Evolutionary conservation across 805 yeast genomes (phyloP), one percentile per base, ranked within the genome.

Genomic region (Clavispora vitiphila): DNA sequence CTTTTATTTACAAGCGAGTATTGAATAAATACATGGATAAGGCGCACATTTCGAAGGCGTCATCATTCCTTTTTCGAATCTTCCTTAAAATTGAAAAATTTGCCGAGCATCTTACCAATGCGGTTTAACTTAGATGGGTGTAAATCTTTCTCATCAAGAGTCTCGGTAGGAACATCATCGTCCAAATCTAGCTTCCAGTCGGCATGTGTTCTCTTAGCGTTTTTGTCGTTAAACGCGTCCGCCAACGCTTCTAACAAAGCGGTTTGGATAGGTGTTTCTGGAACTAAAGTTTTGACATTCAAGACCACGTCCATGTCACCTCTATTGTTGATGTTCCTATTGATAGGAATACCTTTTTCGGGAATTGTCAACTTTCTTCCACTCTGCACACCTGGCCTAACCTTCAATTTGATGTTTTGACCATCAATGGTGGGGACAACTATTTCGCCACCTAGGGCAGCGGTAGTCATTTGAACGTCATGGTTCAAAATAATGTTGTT

Each of bases 171-270:
- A 4, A 36, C 38, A 32, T 46, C 43, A 27, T 48, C 41, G 6
- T 46, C 35, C n/a, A 52, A 51, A 36, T 65, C 69, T 20, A 57
- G 45, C 38, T 63, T 62, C 63, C 67, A 63, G 40, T 67, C 65
- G 12, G 65, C 64, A 55, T 78, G 81, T 10, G 81, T 69, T 49
- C 95, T 71, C 51, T 76, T 84, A 3, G 99, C 99, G 19, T 72
- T 74, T 34, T 71, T 71, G 61, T 93, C 99, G 44, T 85, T 79
- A 37, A 84, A 76, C 2, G 95, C 84, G 57, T 89, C 96, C 1
- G 99, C 99, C 48, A 93, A 73, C 0, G 96, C 96, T 61, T 93
- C 99, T 55, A 95, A 73, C 41, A 93, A 69, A 22, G 95, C 95
- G 10, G 81, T 83, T 61, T 93, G 96, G 1, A 93, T 83, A 11